Evolutionary conservation across 345 rosid species (phyloP), one percentile per base, ranked within the genome.

Genomic region (Theobroma cacao): DNA sequence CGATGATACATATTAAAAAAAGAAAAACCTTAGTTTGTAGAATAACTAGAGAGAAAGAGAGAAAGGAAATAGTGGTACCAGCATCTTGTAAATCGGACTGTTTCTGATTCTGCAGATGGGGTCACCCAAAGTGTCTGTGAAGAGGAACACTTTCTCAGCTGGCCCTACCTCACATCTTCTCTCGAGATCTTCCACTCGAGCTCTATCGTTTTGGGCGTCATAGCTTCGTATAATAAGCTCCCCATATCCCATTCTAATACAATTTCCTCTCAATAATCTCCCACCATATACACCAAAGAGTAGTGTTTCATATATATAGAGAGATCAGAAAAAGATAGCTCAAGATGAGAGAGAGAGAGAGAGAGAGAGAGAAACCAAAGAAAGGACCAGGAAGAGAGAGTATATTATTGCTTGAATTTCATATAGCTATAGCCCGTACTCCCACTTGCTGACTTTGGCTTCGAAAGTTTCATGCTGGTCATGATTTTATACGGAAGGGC

Each of bases 71-170:
- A 74, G 59, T n/a, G 63, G 69, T 84, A 93, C 98, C 88, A 94
- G 92, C 97, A 94, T 94, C 58, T 65, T 86, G 87, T 73, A 88
- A 65, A 87, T 52, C 43, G 94, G 98, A 80, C 87, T 86, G 74
- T 92, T 88, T 77, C 97, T 74, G 85, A 94, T 91, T 79, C 98
- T 85, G 83, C 97, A 89, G 33, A 90, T 87, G 84, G 98, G 98
- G 90, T 94, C 98, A 53, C 98, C 98, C 84, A 94, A 43, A 65
- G 87, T 86, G 78, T 94, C 95, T 10, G 91, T 90, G 85, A 78
- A 88, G 85, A 92, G 90, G 77, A 84, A 84, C 12, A 85, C 89
- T 81, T 86, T 80, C 55, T 85, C 82, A 52, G 85, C 72, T 30
- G 91, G 90, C 48, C 92, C 94, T 82, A 90, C 92, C 88, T 89